Base-by-base conservation (phyloP, 306 rosid species). In the Lathyrus aphaca region DNA sequence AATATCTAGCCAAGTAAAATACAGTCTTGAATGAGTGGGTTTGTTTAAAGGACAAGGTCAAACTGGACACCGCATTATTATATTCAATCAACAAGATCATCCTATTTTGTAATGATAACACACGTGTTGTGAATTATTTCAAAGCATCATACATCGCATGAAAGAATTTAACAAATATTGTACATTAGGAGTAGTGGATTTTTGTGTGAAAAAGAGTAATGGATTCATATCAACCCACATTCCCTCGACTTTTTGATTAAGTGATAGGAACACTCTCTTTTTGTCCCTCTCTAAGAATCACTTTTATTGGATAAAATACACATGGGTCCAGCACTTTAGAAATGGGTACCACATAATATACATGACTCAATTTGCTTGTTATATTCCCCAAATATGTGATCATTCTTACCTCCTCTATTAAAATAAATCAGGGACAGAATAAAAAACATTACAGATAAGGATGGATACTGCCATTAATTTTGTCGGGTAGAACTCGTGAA, bases 51-150 rank as follows among this genome's bases (percentile, higher is more conserved):
- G 27, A 61, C 15, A 38, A 18, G 68, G 67, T 68, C 63, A 39
- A 70, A 57, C 45, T 55, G 71, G 35, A 60, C 67, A 44, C 13
- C 67, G 46, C 25, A 15, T 46, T 29, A 18, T 67, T 53, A 71
- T 37, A 54, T 60, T 17, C 66, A 61, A 56, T 18, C 42, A 77
- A 56, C 51, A 67, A 43, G 56, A 27, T 37, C 11, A 23, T 62
- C 58, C 43, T 35, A 15, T 45, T 69, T n/a, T 69, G 66, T 18
- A 49, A 69, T 49, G 49, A 80, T 65, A 48, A 11, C 68, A 58
- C 15, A 71, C 37, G 32, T 15, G 72, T 10, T 19, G 43, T 29
- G 42, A 69, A 17, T n/a, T 55, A 48, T 43, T 49, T 66, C 35
- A 64, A 49, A 71, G 40, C 62, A 65, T 58, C 64, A 39, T 35